phyloP scores from a whole-genome alignment of 176 grass and related monocot genomes.

The Saccharum officinarum region DNA sequence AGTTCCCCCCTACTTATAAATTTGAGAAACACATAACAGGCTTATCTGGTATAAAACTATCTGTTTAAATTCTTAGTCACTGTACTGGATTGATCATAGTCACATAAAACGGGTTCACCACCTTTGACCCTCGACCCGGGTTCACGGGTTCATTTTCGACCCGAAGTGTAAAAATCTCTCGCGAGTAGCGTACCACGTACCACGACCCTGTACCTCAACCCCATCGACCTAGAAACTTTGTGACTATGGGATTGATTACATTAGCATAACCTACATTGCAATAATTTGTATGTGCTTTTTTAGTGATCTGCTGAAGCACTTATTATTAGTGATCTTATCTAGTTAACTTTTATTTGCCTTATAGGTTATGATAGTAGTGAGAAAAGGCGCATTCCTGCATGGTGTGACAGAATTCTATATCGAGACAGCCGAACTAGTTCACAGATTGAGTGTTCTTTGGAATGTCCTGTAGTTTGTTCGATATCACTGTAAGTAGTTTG shows the following conservation, averaged over 20 bases:
- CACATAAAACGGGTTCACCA: too few species aligned
- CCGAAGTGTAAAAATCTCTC: too few species aligned
- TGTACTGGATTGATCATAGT: too few species aligned
- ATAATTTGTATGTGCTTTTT: not conserved
- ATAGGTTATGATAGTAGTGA: constrained; percentile 89
- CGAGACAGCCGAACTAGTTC: constrained; percentile 67
- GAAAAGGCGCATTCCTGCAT: constrained; percentile 93
- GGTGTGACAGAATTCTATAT: constrained; percentile 95
- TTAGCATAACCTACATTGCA: not conserved
- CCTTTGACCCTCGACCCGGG: too few species aligned
- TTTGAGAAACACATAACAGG: constrained; percentile 76
- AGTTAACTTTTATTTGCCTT: constrained; percentile 18
- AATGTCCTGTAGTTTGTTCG: constrained; percentile 78
- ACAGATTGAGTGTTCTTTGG: constrained; percentile 55
- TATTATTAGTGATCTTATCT: not conserved
- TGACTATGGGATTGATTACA: not conserved
- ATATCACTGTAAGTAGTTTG: constrained; percentile 80
- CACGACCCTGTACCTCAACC: too few species aligned
- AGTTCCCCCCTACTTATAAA: constrained; percentile 92
- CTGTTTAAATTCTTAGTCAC: constrained; percentile 14
- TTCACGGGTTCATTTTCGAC: too few species aligned
- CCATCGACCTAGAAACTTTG: too few species aligned
- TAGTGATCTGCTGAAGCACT: not conserved
- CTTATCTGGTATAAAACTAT: constrained; percentile 59
- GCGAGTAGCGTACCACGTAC: too few species aligned